Conservation (phyloP, 2,329 filamentous ascomycete species). For the Paracoccidioides brasiliensis region DNA sequence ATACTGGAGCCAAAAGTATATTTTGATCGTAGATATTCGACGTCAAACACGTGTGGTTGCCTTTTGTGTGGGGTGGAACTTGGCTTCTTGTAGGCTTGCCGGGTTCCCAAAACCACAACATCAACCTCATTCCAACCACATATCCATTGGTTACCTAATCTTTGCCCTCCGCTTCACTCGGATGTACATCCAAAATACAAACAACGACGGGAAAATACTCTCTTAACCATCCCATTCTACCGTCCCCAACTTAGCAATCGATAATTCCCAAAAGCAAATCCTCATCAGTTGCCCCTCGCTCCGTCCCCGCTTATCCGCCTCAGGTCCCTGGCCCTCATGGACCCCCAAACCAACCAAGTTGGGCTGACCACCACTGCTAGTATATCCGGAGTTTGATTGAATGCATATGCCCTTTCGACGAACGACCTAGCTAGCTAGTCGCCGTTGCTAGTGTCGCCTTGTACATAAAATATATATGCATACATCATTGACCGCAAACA, state of each 20-base stretch:
- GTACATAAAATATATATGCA: not conserved
- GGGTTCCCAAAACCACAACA: too few species aligned
- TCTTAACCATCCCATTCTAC: not conserved
- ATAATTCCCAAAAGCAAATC: not conserved
- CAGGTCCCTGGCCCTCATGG: not conserved
- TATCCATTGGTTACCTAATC: not conserved
- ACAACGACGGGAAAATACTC: not conserved
- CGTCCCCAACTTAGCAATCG: not conserved
- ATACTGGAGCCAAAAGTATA: too few species aligned
- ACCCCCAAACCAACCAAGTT: not conserved
- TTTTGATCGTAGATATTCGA: too few species aligned
- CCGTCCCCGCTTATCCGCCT: not conserved
- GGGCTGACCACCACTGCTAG: not conserved
- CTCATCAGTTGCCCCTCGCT: not conserved
- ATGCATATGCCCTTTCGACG: not conserved
- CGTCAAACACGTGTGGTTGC: too few species aligned
- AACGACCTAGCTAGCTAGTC: not conserved
- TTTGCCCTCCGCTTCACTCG: not conserved
- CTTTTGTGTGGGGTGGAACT: too few species aligned
- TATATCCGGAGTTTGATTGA: not conserved
- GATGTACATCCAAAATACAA: not conserved
- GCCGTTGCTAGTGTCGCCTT: not conserved
- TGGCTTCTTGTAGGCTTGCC: too few species aligned
- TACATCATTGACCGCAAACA: conserved; percentile 6
- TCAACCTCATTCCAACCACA: too few species aligned